Base-by-base conservation (phyloP, 768 basidiomycete species). In the Tricholoma bakamatsutake region DNA sequence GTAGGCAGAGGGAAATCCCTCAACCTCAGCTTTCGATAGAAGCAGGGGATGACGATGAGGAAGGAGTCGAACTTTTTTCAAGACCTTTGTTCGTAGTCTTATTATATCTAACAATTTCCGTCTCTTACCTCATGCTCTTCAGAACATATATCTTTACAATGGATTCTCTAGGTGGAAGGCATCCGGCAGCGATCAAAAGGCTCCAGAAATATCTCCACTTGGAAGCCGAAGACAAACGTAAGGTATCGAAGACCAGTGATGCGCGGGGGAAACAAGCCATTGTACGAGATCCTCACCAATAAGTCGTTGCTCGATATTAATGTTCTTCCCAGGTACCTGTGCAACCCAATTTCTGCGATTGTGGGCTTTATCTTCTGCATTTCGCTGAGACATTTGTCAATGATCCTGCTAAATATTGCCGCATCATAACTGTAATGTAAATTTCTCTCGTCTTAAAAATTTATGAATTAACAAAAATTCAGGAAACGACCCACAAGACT, bases 281-380 rank as follows among this genome's bases (percentile, higher is more conserved):
- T 50, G 90, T 87, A 61, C 37, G 76, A n/a, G n/a, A 69, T 11
- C 28, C 51, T 24, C 58, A 30, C 28, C 50, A 39, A 27, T 37
- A 13, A 35, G 34, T 3, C 17, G 49, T 2, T 4, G 33, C n/a
- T 21, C 48, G 5, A 40, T 33, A 30, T 30, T 15, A 57, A 34
- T 45, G 46, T n/a, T 39, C 2, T 31, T 13, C 46, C 28, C 60
- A 96, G 92, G 91, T 94, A 3, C 96, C 96, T 3, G 73, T 76
- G 21, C 97, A 99, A 66, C 83, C 84, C 13, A 98, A 98, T 66
- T 90, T 76, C 59, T 90, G 86, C 64, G 95, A 98, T 67, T 99
- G 97, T 61, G 97, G 97, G 5, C 67, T 97, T 28, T 99, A 91
- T 68, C 77, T 98, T 11, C 74, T 98, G 10, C 93, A 98, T 64